phyloP scores from a whole-genome alignment of 352 stramenopile genomes.

The Globisporangium mamillatum region DNA sequence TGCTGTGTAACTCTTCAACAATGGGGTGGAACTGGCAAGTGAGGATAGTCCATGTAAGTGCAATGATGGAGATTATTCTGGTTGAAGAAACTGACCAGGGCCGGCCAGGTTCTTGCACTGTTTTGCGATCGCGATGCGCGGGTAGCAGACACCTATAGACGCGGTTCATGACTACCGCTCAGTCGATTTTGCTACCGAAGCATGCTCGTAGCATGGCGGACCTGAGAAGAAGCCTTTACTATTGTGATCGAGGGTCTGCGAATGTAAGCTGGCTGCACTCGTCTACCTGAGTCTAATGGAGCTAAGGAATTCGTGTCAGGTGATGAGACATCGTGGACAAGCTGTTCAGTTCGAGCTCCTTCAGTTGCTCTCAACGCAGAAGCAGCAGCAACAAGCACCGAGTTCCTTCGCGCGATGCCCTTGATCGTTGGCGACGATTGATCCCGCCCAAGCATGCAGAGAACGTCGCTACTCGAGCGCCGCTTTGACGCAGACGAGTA shows the following conservation, averaged over 20 bases:
- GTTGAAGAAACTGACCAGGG: background rate
- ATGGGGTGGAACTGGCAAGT: background rate
- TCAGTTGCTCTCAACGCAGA: background rate
- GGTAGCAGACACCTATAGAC: background rate
- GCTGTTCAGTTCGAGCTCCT: background rate
- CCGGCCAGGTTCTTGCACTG: background rate
- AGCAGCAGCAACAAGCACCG: background rate
- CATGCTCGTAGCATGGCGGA: background rate
- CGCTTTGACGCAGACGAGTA: conserved; percentile 5
- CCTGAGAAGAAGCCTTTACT: background rate
- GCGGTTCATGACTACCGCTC: too few relatives aligned
- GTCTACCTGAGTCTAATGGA: background rate
- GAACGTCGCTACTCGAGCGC: background rate
- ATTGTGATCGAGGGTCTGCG: background rate
- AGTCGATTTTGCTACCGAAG: background rate
- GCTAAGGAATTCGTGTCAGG: too few relatives aligned
- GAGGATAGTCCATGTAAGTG: background rate
- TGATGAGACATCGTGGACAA: too few relatives aligned
- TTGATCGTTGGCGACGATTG: background rate
- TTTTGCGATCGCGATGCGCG: background rate
- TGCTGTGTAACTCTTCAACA: background rate
- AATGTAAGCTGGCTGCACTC: background rate
- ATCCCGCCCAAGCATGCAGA: background rate
- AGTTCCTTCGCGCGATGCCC: background rate
- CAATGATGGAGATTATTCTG: background rate